Conservation (phyloP, 1,284 basidiomycete species). For the Farysia itapuensis region DNA sequence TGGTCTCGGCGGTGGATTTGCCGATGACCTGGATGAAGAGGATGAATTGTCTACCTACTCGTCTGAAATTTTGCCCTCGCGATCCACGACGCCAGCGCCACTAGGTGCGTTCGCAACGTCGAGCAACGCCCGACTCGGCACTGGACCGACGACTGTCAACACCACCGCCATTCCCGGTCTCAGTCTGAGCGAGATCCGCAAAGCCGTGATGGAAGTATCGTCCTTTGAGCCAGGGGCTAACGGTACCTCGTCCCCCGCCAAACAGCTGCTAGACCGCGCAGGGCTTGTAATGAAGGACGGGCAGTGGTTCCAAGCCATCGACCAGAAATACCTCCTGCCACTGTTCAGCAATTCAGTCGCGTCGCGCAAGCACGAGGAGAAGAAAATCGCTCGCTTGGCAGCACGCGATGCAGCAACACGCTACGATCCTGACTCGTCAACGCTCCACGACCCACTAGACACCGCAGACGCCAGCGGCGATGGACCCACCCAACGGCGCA, state of each 20-base stretch:
- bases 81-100: constrained; percentile 12
- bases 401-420: constrained; percentile 21
- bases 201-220: constrained; percentile 19
- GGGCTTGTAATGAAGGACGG: constrained; percentile 63
- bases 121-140: background rate
- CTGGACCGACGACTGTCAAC: constrained; percentile 3
- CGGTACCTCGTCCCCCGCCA: constrained; percentile 27
- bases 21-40: constrained; percentile 38
- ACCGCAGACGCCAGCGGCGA: constrained; percentile 1
- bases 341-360: constrained; percentile 78
- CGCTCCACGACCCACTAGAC: background rate
- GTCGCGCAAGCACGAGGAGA: constrained; percentile 59
- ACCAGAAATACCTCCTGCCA: constrained; percentile 90
- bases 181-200: constrained; percentile 27
- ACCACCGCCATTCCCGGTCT: constrained; percentile 1
- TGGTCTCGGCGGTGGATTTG: constrained; percentile 12
- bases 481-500: constrained; percentile 4
- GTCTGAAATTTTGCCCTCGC: constrained; percentile 14
- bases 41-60: constrained; percentile 18
- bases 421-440: constrained; percentile 8
- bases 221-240: constrained; percentile 11
- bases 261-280: constrained; percentile 50
- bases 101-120: background rate
- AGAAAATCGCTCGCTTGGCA: constrained; percentile 28
- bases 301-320: constrained; percentile 94